These are phyloP conservation scores for Capsicum baccatum DNA, from an alignment of 257 asterid genomes.

Conservation along the genomic window DNA sequence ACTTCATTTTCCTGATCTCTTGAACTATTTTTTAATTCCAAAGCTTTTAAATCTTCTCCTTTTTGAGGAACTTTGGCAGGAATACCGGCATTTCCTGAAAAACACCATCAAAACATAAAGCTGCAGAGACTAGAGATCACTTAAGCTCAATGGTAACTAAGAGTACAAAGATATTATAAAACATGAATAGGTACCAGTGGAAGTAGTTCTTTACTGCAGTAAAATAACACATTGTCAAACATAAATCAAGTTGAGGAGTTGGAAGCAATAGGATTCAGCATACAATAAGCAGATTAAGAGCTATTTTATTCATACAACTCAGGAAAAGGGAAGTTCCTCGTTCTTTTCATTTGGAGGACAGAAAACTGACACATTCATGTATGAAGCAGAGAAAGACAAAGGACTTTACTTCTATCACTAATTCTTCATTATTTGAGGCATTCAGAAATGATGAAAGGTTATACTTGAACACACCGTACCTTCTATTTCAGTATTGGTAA, in stretches of 20 bases:
- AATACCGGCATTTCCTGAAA: conserved; percentile 38
- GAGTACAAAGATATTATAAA: conserved; percentile 5
- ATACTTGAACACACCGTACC: conserved; percentile 18
- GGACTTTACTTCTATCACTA: background rate
- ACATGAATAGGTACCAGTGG: background rate
- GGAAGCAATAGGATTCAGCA: conserved; percentile 13
- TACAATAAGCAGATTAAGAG: conserved; percentile 8
- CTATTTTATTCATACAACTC: background rate
- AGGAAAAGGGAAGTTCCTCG: background rate
- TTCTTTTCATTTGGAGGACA: background rate
- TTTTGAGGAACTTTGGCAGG: conserved; percentile 38
- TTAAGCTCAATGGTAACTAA: background rate
- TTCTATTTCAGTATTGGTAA: conserved; percentile 28
- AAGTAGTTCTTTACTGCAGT: conserved; percentile 4
- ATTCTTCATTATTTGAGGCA: conserved; percentile 23
- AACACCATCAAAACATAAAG: background rate
- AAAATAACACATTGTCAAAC: background rate
- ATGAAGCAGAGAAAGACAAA: background rate
- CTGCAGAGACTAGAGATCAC: background rate
- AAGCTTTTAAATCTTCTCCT: conserved; percentile 40
- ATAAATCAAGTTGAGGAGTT: conserved; percentile 19
- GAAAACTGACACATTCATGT: background rate
- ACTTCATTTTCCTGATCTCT: conserved; percentile 37
- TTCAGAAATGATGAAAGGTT: background rate
- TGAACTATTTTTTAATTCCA: conserved; percentile 43